Evolutionary conservation across 2,329 filamentous ascomycete species (phyloP).

Genomic region (Exophiala aquamarina): DNA sequence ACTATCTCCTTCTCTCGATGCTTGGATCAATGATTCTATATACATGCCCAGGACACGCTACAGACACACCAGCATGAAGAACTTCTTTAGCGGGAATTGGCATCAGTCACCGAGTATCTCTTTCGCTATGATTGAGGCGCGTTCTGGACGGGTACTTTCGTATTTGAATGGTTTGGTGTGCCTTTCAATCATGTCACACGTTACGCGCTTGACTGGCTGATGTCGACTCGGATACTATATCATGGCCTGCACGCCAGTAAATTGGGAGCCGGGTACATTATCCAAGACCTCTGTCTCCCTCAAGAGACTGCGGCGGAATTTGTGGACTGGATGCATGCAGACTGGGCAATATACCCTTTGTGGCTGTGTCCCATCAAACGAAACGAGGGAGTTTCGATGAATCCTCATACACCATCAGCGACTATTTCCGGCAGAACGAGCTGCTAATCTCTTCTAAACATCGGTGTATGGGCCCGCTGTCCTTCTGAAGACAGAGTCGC

Average conservation of each 20-base stretch:
- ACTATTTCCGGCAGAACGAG: neutral
- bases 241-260: constrained; percentile 61
- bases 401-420: constrained; percentile 11
- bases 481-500: constrained; percentile 63
- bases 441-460: constrained; percentile 46
- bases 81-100: constrained; percentile 18
- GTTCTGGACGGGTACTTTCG: constrained; percentile 64
- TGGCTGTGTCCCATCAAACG: constrained; percentile 57
- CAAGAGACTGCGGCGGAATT: constrained; percentile 53
- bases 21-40: constrained; percentile 54
- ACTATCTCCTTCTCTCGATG: constrained; percentile 23
- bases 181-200: constrained; percentile 62
- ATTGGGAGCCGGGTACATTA: constrained; percentile 55
- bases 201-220: constrained; percentile 59
- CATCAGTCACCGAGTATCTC: constrained; percentile 38
- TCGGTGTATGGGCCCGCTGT: constrained; percentile 78
- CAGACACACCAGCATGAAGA: neutral
- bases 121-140: constrained; percentile 60
- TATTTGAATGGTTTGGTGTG: constrained; percentile 60
- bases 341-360: constrained; percentile 51
- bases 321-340: constrained; percentile 50
- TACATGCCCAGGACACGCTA: constrained; percentile 35
- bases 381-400: constrained; percentile 14
- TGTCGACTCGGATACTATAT: constrained; percentile 63
- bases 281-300: constrained; percentile 64